Evolutionary conservation across 2,329 filamentous ascomycete species (phyloP), one percentile per base, ranked within the genome.

Genomic region (Alternaria rosae): DNA sequence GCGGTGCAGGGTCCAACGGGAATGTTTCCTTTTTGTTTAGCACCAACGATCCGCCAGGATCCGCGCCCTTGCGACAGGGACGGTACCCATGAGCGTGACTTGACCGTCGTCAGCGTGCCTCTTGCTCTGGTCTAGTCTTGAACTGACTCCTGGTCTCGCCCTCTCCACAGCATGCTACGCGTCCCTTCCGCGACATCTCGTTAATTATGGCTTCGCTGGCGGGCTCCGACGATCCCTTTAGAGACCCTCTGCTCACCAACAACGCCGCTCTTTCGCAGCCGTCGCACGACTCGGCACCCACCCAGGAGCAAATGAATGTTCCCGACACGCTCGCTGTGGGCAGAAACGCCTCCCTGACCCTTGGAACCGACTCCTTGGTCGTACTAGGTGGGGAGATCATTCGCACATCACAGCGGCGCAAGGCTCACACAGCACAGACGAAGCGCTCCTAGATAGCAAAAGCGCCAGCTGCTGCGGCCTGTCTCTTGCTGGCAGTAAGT

Each of bases 341-440:
- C 69, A 82, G 85, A 60, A 85, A 87, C 75, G 86, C 86, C 11
- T 87, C 85, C 25, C 79, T 91, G 52, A 89, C 87, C 1, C 79
- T 91, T 43, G 85, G 84, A 20, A 85, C 84, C 1, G 87, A 91
- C 69, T 84, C 86, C 28, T 80, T 91, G 53, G 82, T 88, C 64
- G 82, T 91, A 12, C 75, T 86, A 56, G 87, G 87, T 88, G 81
- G 61, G 79, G n/a, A 35, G 41, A 32, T 15, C 11, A 47, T 20
- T 38, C 11, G 2, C 13, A 17, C 35, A 54, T 11, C 42, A 4
- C 9, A 25, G 35, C 9, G 20, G 26, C 26, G 26, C 45, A 15
- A 32, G 28, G 47, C 64, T 67, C n/a, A 71, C 57, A 4, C 32
- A 17, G 1, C 7, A 42, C 58, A 85, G 87, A 89, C 75, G 85